These are phyloP conservation scores for Metschnikowia arizonensis DNA, from an alignment of 805 yeast species.

Conservation along the genomic window DNA sequence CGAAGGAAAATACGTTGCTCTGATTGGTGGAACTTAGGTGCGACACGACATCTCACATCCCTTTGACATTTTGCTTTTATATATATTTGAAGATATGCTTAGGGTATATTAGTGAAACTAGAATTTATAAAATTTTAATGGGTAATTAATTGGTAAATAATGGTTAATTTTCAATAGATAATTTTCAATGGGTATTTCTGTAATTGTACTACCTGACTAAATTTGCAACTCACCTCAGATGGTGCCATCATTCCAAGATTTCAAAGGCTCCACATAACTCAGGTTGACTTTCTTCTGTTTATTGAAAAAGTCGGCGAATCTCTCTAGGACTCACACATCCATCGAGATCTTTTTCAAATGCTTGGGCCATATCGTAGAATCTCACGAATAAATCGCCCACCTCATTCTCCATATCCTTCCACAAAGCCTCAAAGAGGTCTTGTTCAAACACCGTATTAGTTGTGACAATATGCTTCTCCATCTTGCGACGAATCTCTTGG, in stretches of 20 bases:
- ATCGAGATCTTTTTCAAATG: slow-evolving; percentile 51
- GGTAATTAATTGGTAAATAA: no score
- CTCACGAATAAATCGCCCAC: slow-evolving; percentile 53
- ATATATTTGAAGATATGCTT: no score
- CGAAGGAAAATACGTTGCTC: slow-evolving; percentile 8
- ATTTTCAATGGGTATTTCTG: no score
- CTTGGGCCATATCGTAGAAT: slow-evolving; percentile 50
- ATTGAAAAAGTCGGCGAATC: slow-evolving; percentile 48
- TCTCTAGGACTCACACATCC: slow-evolving; percentile 51
- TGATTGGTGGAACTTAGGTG: slow-evolving; percentile 10
- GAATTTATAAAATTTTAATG: no score
- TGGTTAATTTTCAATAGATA: no score
- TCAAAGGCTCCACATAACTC: no score
- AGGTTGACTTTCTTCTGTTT: neutral
- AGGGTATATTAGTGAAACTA: no score
- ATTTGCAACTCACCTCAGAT: no score
- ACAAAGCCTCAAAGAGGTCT: slow-evolving; percentile 55
- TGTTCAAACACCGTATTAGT: slow-evolving; percentile 45
- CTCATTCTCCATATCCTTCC: slow-evolving; percentile 67
- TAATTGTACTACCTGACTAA: no score
- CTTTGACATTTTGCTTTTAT: no score
- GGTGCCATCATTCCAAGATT: no score
- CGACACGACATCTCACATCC: neutral
- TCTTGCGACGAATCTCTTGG: slow-evolving; percentile 49
- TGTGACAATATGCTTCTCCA: slow-evolving; percentile 51